A percentile compares a stretch with the other conserved stretches of the same genome.
These are phyloP conservation scores for Colletotrichum sidae DNA, from an alignment of 2,329 filamentous ascomycete genomes.

Conservation along the genomic window DNA sequence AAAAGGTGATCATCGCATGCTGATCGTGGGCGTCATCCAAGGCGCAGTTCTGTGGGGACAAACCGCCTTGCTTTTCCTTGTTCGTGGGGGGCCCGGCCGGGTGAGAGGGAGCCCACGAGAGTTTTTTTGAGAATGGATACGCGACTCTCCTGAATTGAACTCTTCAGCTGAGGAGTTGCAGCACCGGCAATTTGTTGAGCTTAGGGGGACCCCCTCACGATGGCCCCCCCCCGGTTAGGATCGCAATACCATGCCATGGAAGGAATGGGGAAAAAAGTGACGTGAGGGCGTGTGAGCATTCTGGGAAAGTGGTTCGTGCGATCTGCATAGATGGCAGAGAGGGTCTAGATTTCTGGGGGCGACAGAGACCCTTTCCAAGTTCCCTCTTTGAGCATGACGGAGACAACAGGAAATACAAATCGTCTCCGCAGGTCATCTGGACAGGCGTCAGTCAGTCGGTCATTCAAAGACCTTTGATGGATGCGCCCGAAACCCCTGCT, in stretches of 20 bases:
- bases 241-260: background rate
- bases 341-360: constrained; percentile 3
- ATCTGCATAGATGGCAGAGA: constrained; percentile 2
- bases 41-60: too few species aligned
- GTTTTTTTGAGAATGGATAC: too few species aligned
- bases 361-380: background rate
- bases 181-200: too few species aligned
- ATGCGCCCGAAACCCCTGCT: constrained; percentile 16
- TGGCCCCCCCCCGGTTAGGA: background rate
- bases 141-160: too few species aligned
- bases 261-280: background rate
- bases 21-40: too few species aligned
- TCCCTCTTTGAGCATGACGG: constrained; percentile 14
- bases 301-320: constrained; percentile 5
- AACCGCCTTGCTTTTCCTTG: too few species aligned
- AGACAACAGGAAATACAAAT: constrained; percentile 5
- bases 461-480: background rate
- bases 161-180: too few species aligned
- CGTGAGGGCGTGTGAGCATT: constrained; percentile 1
- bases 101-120: too few species aligned
- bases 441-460: background rate
- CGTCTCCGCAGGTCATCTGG: constrained; percentile 21
- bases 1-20: too few species aligned
- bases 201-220: too few species aligned
- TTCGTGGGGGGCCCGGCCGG: too few species aligned